Base-by-base conservation (phyloP, 345 rosid species). In the Mercurialis annua region DNA sequence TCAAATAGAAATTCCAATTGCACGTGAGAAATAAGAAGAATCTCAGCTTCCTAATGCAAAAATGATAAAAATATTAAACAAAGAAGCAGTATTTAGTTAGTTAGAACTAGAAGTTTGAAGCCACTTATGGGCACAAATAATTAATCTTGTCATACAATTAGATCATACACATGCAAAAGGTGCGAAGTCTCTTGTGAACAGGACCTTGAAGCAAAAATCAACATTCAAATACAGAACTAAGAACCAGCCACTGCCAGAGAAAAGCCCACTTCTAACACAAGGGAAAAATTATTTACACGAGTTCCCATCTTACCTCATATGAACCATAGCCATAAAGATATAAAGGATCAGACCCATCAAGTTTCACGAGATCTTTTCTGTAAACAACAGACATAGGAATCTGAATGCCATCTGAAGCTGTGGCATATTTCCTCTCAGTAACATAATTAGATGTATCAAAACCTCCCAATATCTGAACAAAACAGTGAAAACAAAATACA, bases 261-360 rank as follows among this genome's bases (percentile, higher is more conserved):
- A 59, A 20, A 42, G 55, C 26, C 55, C 21, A 42, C 26, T 6
- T 40, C 42, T 52, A 27, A 17, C 30, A 24, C 23, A 18, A 29
- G 14, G 54, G 50, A 0, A 47, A 56, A 38, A 64, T 1, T 29
- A 21, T 40, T 38, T 33, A 26, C 44, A 69, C 33, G 10, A 38
- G 33, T 60, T 71, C 61, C 63, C 29, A 75, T 33, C 52, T 73
- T 86, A 93, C 98, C 98, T 88, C 97, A 71, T 93, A 93, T 38
- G 98, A 90, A 74, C 98, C 98, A 78, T 93, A 93, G 49, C 97
- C 98, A 69, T 90, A 83, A 30, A 92, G 97, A 73, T 87, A 73
- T 33, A 87, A 57, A 0, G 92, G 92, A 78, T 92, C 87, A 68
- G 96, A 84, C 17, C 93, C 96, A 79, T 93, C 92, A 24, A 90